Conservation (phyloP, 1,284 basidiomycete genomes). For the Pseudozyma thailandica region DNA sequence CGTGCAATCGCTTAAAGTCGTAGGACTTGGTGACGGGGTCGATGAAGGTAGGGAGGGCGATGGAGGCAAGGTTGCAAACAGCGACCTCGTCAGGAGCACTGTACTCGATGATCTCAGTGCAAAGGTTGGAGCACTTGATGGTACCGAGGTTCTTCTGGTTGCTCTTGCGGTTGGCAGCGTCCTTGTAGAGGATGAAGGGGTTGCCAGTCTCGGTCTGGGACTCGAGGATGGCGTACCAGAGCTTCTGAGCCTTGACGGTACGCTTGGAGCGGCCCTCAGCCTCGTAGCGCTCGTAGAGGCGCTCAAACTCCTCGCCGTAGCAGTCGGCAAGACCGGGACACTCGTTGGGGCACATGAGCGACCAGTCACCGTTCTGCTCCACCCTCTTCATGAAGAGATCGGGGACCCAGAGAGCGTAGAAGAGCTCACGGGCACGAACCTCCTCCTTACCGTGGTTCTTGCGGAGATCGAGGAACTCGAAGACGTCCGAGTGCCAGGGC, state of each 20-base stretch:
- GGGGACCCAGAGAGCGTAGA: slow-evolving; percentile 98
- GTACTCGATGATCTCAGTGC: slow-evolving; percentile 99
- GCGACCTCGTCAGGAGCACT: slow-evolving; percentile 97
- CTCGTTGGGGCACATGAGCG: slow-evolving; percentile 97
- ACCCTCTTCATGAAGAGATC: slow-evolving; percentile 80
- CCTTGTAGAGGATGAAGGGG: slow-evolving; percentile 98
- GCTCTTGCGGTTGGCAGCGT: slow-evolving; percentile 69
- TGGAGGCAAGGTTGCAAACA: slow-evolving; percentile 97
- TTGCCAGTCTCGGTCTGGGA: slow-evolving; percentile 98
- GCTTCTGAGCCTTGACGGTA: slow-evolving; percentile 92
- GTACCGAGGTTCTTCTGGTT: slow-evolving; percentile 99
- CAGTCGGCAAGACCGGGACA: slow-evolving; percentile 91
- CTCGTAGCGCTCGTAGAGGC: slow-evolving; percentile 89
- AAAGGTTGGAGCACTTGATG: slow-evolving; percentile 99
- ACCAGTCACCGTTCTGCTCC: slow-evolving; percentile 83
- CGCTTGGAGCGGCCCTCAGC: slow-evolving; percentile 87
- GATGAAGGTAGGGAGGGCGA: slow-evolving; percentile 81
- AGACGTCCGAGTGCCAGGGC: slow-evolving; percentile 97
- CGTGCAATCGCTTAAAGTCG: slow-evolving; percentile 94
- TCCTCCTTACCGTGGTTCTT: slow-evolving; percentile 99
- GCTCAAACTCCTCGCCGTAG: slow-evolving; percentile 90
- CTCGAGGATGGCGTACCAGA: slow-evolving; percentile 98
- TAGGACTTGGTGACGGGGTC: slow-evolving; percentile 69
- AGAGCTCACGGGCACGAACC: slow-evolving; percentile 93
- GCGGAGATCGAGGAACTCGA: slow-evolving; percentile 96